Percentiles rank a stretch among this genome's conserved stretches.
Conservation (phyloP, 139 green algal species). For the Pleodorina starrii region DNA sequence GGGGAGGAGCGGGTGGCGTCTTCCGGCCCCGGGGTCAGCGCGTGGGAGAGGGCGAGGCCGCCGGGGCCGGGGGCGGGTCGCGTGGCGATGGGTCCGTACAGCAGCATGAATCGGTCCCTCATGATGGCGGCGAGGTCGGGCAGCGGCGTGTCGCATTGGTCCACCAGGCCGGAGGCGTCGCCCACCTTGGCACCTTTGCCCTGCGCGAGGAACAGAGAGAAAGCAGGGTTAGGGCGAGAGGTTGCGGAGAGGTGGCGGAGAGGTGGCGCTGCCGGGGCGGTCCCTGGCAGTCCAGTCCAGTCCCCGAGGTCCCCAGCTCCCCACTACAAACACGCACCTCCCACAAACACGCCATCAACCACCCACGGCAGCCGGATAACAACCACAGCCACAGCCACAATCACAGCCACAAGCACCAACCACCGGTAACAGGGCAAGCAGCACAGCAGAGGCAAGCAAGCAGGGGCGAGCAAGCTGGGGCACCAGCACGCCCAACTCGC, state of each 20-base stretch:
- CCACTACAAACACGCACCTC: too few relatives aligned
- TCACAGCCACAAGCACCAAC: too few relatives aligned
- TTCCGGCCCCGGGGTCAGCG: too few relatives aligned
- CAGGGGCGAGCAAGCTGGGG: too few relatives aligned
- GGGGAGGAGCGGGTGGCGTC: conserved; percentile 9
- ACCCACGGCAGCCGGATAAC: neutral
- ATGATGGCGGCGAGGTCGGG: conserved; percentile 23
- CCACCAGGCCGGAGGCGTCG: neutral
- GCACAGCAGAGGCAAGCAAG: too few relatives aligned
- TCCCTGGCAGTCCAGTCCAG: too few relatives aligned
- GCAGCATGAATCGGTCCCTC: conserved; percentile 11
- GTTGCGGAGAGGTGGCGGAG: neutral
- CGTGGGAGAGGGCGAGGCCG: neutral
- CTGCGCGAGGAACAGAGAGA: neutral
- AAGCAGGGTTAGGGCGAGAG: neutral
- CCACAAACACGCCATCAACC: neutral
- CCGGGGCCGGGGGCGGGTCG: neutral
- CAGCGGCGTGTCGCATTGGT: neutral
- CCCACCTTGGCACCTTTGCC: conserved; percentile 36
- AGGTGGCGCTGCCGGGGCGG: too few relatives aligned
- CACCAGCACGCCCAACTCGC: neutral
- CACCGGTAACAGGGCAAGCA: too few relatives aligned
- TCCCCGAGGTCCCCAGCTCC: too few relatives aligned
- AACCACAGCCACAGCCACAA: too few relatives aligned
- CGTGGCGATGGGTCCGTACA: neutral